Base-by-base conservation (phyloP, 805 yeast species). In the Helenozyma rhizophorensis region DNA sequence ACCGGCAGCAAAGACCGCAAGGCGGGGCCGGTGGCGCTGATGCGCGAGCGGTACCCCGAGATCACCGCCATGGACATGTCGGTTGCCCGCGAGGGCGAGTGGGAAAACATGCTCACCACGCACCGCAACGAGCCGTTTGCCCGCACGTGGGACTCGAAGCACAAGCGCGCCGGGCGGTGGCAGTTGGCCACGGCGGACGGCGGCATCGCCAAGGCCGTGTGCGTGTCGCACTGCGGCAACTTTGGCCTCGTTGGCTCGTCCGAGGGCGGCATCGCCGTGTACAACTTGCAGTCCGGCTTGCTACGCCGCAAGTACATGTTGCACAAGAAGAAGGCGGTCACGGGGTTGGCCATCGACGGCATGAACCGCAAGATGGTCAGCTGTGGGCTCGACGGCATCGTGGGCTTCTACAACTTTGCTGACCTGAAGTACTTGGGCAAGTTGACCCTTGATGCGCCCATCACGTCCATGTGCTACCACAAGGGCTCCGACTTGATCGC, bases 31-130 rank as follows among this genome's bases (percentile, higher is more conserved):
- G 64, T 65, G 9, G 60, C 65, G 18, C 63, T 73, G 19, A 62
- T 75, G 48, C 74, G 72, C 38, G 88, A 77, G 35, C 84, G 85
- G 48, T 79, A 86, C 47, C 83, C 96, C 2, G 93, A 86, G 42
- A 77, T 86, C 39, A 65, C 76, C 5, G 66, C 74, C 27, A 69
- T 89, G 44, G 80, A 90, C 2, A 78, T 82, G 44, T 82, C 83
- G 40, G 78, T 77, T 39, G 73, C 85, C 16, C 73, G 93, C 50
- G 80, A 78, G 51, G 87, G 86, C 21, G 89, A 87, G 33, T 93
- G 98, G 98, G 97, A 87, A 51, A 89, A 89, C 50, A 70, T 93
- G 32, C 53, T 94, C 5, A 86, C 97, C 14, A 90, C 86, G 0
- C 97, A 93, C 60, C 80, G 80, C 49, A 86, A 80, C 38, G 93